phyloP scores from a whole-genome alignment of 768 basidiomycete genomes.

The Crucibulum laeve region DNA sequence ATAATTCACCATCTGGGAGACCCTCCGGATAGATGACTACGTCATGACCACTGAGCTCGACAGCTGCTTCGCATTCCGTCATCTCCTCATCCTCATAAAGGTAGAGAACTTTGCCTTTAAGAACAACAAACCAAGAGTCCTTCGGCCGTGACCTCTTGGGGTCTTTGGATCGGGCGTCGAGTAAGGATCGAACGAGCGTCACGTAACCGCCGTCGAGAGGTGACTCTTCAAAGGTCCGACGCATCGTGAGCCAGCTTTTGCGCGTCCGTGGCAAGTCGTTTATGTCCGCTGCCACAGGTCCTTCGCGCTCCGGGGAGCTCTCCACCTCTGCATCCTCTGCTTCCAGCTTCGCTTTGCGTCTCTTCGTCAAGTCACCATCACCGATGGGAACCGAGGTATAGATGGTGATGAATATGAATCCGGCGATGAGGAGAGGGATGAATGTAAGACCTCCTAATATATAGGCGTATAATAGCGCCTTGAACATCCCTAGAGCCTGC shows the following conservation, averaged over 20 bases:
- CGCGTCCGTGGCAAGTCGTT: constrained; percentile 63
- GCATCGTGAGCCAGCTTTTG: constrained; percentile 81
- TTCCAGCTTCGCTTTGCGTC: constrained; percentile 26
- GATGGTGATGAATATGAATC: constrained; percentile 53
- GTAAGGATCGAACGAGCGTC: constrained; percentile 71
- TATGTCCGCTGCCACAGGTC: constrained; percentile 20
- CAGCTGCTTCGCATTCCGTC: constrained; percentile 87
- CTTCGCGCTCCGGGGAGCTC: constrained; percentile 18
- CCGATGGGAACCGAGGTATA: constrained; percentile 87
- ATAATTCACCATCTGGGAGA: constrained; percentile 83
- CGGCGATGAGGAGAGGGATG: constrained; percentile 69
- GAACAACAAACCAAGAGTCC: constrained; percentile 88
- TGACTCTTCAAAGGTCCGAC: constrained; percentile 72
- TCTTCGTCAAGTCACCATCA: constrained; percentile 43
- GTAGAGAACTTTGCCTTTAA: constrained; percentile 90
- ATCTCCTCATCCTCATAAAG: constrained; percentile 91
- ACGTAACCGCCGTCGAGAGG: constrained; percentile 67
- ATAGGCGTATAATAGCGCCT: constrained; percentile 77
- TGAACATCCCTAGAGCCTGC: constrained; percentile 48
- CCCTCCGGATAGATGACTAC: constrained; percentile 74
- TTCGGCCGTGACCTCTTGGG: constrained; percentile 81
- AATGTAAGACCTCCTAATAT: constrained; percentile 89
- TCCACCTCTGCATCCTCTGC: constrained; percentile 19
- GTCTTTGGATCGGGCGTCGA: constrained; percentile 81
- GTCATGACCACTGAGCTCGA: constrained; percentile 78